Evolutionary conservation across 805 yeast species (phyloP).

Genomic region (Candida suzukii): DNA sequence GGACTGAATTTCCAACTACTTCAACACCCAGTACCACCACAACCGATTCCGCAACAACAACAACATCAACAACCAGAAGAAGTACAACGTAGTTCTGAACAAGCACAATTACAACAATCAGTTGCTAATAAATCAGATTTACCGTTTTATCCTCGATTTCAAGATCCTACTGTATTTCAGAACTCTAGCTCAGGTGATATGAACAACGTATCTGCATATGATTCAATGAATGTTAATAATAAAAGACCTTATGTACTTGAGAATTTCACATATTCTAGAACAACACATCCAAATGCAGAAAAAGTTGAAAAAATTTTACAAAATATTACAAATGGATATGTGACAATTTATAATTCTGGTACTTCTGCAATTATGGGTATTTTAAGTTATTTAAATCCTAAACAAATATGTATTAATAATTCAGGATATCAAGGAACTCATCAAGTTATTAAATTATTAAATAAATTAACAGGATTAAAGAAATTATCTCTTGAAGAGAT

Average conservation of each 20-base stretch:
- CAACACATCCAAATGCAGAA: conserved; percentile 40
- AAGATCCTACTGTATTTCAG: conserved; percentile 14
- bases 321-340: conserved; percentile 37
- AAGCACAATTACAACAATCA: neutral
- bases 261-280: conserved; percentile 31
- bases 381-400: conserved; percentile 39
- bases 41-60: neutral
- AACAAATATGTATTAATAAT: conserved; percentile 34
- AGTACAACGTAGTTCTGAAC: neutral
- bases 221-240: neutral
- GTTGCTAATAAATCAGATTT: neutral
- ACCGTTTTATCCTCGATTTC: conserved; percentile 19
- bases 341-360: conserved; percentile 43
- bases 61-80: conserved; percentile 1
- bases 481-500: conserved; percentile 29
- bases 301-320: conserved; percentile 39
- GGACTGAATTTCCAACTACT: neutral
- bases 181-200: conserved; percentile 5
- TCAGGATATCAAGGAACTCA: conserved; percentile 48
- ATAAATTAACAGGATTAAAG: conserved; percentile 33
- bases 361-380: conserved; percentile 45
- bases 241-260: conserved; percentile 17
- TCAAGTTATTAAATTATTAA: conserved; percentile 37
- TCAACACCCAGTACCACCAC: neutral
- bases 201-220: neutral